Conservation (phyloP, 2,329 filamentous ascomycete species). For the Aspergillus fischeri region DNA sequence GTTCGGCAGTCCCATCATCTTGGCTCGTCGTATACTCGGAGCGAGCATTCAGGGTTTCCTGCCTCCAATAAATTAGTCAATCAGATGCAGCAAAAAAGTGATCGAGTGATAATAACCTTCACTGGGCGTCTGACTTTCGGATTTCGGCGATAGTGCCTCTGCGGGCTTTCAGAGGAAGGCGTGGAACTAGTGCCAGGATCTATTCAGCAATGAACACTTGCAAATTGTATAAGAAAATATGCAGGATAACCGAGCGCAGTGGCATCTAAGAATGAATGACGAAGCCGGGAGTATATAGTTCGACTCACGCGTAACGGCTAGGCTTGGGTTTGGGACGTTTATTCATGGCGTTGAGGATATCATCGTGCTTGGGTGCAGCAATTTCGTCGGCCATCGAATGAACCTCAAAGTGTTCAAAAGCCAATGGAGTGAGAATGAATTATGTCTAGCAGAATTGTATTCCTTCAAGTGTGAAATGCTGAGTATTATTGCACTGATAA, state of each 20-base stretch:
- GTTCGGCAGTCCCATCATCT: slow-evolving; percentile 72
- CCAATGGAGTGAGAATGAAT: background rate
- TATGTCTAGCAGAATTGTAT: background rate
- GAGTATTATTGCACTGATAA: background rate
- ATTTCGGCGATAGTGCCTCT: slow-evolving; percentile 61
- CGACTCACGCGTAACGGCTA: slow-evolving; percentile 26
- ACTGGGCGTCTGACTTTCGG: slow-evolving; percentile 59
- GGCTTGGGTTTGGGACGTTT: slow-evolving; percentile 13
- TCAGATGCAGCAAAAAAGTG: background rate
- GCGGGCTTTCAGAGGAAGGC: slow-evolving; percentile 58
- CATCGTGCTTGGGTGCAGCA: slow-evolving; percentile 15
- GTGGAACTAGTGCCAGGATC: slow-evolving; percentile 44
- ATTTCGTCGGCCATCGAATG: slow-evolving; percentile 22
- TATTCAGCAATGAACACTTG: slow-evolving; percentile 9
- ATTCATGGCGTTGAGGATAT: slow-evolving; percentile 12
- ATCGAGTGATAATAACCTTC: slow-evolving; percentile 46
- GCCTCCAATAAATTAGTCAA: slow-evolving; percentile 4
- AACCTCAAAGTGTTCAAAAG: background rate
- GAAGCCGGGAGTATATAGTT: background rate
- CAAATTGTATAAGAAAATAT: background rate
- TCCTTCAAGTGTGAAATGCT: background rate
- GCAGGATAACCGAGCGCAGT: background rate
- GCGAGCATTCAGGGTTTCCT: slow-evolving; percentile 89
- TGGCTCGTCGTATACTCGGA: slow-evolving; percentile 84
- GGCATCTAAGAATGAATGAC: background rate